Evolutionary conservation across 768 basidiomycete genomes (phyloP).

Genomic region (Plicaturopsis crispa): DNA sequence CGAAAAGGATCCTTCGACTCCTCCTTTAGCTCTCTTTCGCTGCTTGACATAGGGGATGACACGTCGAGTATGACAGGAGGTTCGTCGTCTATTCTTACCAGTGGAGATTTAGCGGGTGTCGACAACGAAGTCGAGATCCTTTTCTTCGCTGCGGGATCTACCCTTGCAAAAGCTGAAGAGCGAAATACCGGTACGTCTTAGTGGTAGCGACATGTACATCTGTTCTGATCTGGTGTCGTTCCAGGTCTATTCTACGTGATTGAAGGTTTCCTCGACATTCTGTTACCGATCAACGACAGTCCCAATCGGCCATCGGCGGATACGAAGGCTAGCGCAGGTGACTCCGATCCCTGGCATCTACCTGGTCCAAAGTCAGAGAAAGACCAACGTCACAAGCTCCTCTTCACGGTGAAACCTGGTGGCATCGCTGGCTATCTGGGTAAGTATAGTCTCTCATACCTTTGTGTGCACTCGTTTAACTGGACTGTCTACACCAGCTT

Average conservation of each 20-base stretch:
- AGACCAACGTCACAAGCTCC: slow-evolving; percentile 46
- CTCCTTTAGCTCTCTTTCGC: slow-evolving; percentile 67
- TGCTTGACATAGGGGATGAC: slow-evolving; percentile 68
- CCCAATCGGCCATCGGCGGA: slow-evolving; percentile 12
- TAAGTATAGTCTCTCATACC: slow-evolving; percentile 22
- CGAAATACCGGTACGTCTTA: slow-evolving; percentile 60
- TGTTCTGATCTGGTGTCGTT: neutral
- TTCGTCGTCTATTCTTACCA: slow-evolving; percentile 40
- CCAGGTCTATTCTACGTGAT: slow-evolving; percentile 88
- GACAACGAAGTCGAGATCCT: slow-evolving; percentile 97
- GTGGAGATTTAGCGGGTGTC: slow-evolving; percentile 66
- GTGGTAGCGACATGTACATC: neutral
- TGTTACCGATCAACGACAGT: slow-evolving; percentile 48
- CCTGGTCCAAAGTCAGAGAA: slow-evolving; percentile 25
- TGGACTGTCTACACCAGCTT: slow-evolving; percentile 40
- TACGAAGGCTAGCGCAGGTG: slow-evolving; percentile 11
- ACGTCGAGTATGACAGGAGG: slow-evolving; percentile 56
- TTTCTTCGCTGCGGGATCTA: slow-evolving; percentile 83
- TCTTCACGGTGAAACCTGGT: slow-evolving; percentile 95
- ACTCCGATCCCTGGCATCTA: slow-evolving; percentile 30
- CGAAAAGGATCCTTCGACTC: slow-evolving; percentile 39
- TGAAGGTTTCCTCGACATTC: slow-evolving; percentile 91
- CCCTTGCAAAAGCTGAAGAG: slow-evolving; percentile 85
- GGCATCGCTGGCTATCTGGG: slow-evolving; percentile 97
- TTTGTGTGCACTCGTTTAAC: neutral